phyloP scores from a whole-genome alignment of 192 early-diverging fungal species.

The Backusella morwellensis region DNA sequence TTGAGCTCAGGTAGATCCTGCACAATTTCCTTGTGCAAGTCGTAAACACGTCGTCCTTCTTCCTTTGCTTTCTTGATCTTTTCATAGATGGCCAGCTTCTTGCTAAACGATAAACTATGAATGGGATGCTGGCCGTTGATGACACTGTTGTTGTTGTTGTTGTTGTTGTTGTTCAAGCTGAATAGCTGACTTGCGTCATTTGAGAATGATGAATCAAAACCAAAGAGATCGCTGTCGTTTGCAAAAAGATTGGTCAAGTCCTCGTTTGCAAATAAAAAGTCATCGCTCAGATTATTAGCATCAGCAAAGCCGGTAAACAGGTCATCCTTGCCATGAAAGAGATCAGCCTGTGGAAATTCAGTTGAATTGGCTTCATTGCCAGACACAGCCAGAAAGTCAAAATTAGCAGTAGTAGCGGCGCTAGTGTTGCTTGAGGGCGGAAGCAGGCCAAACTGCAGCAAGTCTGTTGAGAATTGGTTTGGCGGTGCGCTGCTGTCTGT shows the following conservation, averaged over 20 bases:
- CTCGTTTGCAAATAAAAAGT: constrained; percentile 9
- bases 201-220: neutral
- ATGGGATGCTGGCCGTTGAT: neutral
- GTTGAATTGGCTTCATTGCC: neutral
- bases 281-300: neutral
- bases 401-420: neutral
- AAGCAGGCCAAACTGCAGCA: neutral
- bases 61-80: neutral
- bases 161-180: neutral
- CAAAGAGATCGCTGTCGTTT: constrained; percentile 6
- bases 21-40: constrained; percentile 14
- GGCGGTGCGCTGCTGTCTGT: neutral
- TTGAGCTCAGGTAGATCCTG: constrained; percentile 16
- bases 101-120: neutral
- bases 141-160: neutral
- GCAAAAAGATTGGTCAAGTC: constrained; percentile 11
- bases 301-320: neutral
- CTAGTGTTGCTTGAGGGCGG: neutral
- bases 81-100: neutral
- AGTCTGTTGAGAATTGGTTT: neutral
- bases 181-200: neutral
- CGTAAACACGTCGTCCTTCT: neutral
- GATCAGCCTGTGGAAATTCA: neutral
- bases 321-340: constrained; percentile 15
- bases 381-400: neutral